These are phyloP conservation scores for Termitomyces sp. DNA, from an alignment of 768 basidiomycete species.

Conservation along the genomic window DNA sequence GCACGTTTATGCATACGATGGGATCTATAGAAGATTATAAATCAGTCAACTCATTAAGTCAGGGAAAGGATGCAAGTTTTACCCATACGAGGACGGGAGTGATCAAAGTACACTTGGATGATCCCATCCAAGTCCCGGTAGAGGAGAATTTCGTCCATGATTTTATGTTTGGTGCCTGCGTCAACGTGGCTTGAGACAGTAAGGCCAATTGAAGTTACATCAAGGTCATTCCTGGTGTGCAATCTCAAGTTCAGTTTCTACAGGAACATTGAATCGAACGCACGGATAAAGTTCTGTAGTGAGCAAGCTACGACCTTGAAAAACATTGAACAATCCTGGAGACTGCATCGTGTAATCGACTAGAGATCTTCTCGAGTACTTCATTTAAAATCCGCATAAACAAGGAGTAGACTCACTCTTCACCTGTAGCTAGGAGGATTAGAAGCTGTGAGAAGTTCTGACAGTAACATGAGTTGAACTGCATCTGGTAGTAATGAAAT, in stretches of 20 bases:
- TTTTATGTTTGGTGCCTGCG: neutral
- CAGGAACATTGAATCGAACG: neutral
- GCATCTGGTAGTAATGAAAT: neutral
- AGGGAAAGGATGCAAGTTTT: neutral
- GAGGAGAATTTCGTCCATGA: neutral
- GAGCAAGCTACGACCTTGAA: neutral
- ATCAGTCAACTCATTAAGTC: neutral
- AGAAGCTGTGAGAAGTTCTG: neutral
- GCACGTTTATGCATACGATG: neutral
- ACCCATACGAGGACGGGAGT: neutral
- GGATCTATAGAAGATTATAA: neutral
- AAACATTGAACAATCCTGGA: neutral
- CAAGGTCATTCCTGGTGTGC: neutral
- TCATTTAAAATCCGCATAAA: neutral
- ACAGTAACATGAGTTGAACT: neutral
- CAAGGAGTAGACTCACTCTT: neutral
- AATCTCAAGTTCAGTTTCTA: neutral
- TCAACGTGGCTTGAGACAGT: neutral
- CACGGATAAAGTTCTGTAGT: neutral
- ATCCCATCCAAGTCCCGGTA: neutral
- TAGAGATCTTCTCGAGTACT: neutral
- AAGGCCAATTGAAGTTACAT: neutral
- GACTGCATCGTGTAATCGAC: neutral
- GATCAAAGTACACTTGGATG: neutral
- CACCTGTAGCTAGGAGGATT: neutral